A percentile compares a stretch with the other conserved stretches of the same genome.
Conservation (phyloP, 2,329 filamentous ascomycete genomes). For the Alternaria sp. region DNA sequence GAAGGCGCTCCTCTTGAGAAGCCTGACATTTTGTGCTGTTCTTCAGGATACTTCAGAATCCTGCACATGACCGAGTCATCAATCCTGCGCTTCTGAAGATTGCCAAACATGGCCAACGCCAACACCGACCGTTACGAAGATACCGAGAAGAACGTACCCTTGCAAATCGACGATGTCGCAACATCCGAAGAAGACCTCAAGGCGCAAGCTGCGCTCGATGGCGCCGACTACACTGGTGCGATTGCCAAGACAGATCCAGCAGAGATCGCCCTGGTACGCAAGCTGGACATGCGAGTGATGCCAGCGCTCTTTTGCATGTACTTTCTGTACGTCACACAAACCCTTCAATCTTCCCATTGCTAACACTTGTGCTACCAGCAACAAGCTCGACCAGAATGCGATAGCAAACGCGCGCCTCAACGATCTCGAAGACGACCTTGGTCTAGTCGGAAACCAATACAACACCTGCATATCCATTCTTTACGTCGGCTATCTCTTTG, state of each 20-base stretch:
- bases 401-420: slow-evolving; percentile 62
- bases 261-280: slow-evolving; percentile 35
- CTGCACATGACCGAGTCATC: background rate
- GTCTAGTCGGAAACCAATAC: slow-evolving; percentile 62
- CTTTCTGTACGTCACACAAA: slow-evolving; percentile 33
- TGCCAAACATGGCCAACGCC: slow-evolving; percentile 15
- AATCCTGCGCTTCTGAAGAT: background rate
- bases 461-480: slow-evolving; percentile 65
- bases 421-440: slow-evolving; percentile 27
- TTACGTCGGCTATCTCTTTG: slow-evolving; percentile 55
- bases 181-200: background rate
- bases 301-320: slow-evolving; percentile 47
- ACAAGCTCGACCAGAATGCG: slow-evolving; percentile 65
- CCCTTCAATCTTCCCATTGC: background rate
- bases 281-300: slow-evolving; percentile 35
- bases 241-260: slow-evolving; percentile 30
- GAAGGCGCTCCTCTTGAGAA: background rate
- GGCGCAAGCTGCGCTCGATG: background rate
- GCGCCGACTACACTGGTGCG: slow-evolving; percentile 32
- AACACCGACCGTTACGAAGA: slow-evolving; percentile 4
- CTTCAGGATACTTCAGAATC: background rate
- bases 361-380: slow-evolving; percentile 14
- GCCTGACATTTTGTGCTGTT: background rate
- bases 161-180: slow-evolving; percentile 27
- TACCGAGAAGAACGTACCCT: slow-evolving; percentile 22